Base-by-base conservation (phyloP, 371 early-diverging fungal genomes). In the Haplosporangium sp. region DNA sequence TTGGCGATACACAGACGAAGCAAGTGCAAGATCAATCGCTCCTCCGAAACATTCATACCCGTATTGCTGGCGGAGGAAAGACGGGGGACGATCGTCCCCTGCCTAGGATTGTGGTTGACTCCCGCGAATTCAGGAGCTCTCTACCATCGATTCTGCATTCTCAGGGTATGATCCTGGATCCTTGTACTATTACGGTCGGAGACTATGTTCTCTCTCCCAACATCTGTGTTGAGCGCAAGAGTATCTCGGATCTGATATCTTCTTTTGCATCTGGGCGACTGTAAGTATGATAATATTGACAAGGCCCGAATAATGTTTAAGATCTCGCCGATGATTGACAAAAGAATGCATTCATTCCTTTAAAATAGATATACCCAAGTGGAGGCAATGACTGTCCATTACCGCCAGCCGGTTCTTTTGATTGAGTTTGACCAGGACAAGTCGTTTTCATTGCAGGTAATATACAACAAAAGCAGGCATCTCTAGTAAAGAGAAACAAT, bases 181-280 rank as follows among this genome's bases (percentile, higher is more conserved):
- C 99, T 3, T 91, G 90, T 68, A 98, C 98, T 0, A 83, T 99
- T 13, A 89, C 91, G 73, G 91, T 99, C 0, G 99, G 99, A 40
- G 99, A 99, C 82, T 99, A 99, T 80, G 86, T 99, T 14, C 79
- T 99, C 41, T 91, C 92, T 41, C 94, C 95, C 36, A 84, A 86
- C 6, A 90, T 96, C 51, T 96, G 95, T 59, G 94, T 99, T 1
- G 99, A 99, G 81, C 86, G 99, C 60, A 99, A 99, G 83, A 93
- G 92, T 40, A 86, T 98, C 45, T 82, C 93, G 0, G 99, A 99
- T 86, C 83, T 99, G 55, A 91, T 95, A 40, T 83, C 87, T 16
- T 95, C 96, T 0, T 85, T 99, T 64, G 87, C 86, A 40, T 89
- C 92, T 36, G 99, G 99, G 6, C 87, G 99, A 58, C 82, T 99